These are phyloP conservation scores for Austroboletus niveus DNA, from an alignment of 1,284 basidiomycete genomes.

Conservation along the genomic window DNA sequence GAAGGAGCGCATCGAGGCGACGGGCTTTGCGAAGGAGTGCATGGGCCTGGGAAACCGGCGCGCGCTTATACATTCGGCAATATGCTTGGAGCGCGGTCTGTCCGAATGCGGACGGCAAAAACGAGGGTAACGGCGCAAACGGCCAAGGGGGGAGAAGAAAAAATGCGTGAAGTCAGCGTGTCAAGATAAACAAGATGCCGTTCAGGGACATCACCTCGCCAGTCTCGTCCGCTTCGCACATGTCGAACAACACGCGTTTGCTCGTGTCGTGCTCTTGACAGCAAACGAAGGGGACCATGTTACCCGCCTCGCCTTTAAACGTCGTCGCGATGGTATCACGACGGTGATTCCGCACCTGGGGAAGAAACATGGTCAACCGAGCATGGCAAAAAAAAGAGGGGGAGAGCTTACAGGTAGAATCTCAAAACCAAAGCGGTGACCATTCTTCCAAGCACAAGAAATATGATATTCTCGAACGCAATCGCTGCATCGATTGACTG, in stretches of 20 bases:
- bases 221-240: constrained; percentile 82
- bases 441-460: constrained; percentile 85
- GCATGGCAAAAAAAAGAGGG: not conserved
- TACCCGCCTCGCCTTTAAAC: constrained; percentile 87
- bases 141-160: not conserved
- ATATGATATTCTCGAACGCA: constrained; percentile 83
- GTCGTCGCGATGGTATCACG: constrained; percentile 64
- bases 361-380: constrained; percentile 25
- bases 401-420: constrained; percentile 65
- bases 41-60: constrained; percentile 67
- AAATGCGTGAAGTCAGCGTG: not conserved
- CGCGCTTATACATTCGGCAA: constrained; percentile 80
- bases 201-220: constrained; percentile 54
- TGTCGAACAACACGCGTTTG: constrained; percentile 69
- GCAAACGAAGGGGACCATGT: constrained; percentile 78
- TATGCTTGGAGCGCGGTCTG: constrained; percentile 88
- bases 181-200: not conserved
- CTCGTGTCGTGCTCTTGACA: constrained; percentile 80
- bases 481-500: constrained; percentile 81
- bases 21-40: constrained; percentile 83
- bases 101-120: not conserved
- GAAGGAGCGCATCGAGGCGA: constrained; percentile 69
- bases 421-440: constrained; percentile 88
- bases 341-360: constrained; percentile 71
- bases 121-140: not conserved